Percentiles rank a stretch among this genome's conserved stretches.
These are phyloP conservation scores for Kazachstania psychrophila DNA, from an alignment of 805 yeast species.

Conservation along the genomic window DNA sequence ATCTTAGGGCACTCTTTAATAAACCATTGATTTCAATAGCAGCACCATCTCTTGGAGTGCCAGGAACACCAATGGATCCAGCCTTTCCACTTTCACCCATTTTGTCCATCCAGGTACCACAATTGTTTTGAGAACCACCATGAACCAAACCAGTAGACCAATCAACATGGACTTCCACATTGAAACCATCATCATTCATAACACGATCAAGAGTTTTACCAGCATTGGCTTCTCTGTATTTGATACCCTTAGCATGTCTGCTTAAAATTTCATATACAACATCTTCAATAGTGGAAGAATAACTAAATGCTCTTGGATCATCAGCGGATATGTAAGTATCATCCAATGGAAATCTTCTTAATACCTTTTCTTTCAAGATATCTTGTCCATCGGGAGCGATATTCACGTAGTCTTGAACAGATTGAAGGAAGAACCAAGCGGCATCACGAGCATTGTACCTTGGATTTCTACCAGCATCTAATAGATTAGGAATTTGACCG, in stretches of 20 bases:
- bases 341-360: constrained; percentile 81
- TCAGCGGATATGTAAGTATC: constrained; percentile 65
- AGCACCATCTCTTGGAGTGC: constrained; percentile 97
- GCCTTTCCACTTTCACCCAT: constrained; percentile 93
- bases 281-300: constrained; percentile 62
- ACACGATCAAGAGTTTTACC: constrained; percentile 82
- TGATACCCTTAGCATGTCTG: constrained; percentile 86
- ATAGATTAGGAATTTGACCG: constrained; percentile 86
- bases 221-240: constrained; percentile 90
- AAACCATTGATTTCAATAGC: constrained; percentile 88
- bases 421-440: constrained; percentile 86
- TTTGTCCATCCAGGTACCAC: constrained; percentile 99
- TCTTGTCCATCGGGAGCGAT: constrained; percentile 59
- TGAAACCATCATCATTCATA: constrained; percentile 88
- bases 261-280: constrained; percentile 69
- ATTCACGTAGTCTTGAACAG: constrained; percentile 72
- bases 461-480: constrained; percentile 91
- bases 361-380: constrained; percentile 62
- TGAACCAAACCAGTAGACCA: constrained; percentile 82
- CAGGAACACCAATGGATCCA: constrained; percentile 84
- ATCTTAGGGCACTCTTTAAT: constrained; percentile 73
- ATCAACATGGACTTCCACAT: constrained; percentile 70
- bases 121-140: constrained; percentile 87
- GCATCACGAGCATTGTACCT: constrained; percentile 96
- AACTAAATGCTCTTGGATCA: constrained; percentile 67